Percentiles rank a stretch among this genome's conserved stretches.
phyloP scores from a whole-genome alignment of 331 rosid species.

The Stylosanthes scabra region DNA sequence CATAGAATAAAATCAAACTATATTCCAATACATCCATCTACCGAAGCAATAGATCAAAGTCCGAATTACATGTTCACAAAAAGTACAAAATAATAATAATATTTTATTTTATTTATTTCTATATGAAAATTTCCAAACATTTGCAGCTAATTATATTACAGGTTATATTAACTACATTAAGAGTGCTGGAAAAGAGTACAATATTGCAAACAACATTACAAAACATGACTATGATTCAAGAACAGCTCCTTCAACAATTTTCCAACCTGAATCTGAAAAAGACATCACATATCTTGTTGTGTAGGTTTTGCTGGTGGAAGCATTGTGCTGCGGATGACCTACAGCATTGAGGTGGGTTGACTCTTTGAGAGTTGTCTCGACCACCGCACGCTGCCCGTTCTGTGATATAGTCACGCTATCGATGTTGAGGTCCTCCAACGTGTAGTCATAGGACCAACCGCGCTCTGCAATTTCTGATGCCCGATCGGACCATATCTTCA shows the following conservation, averaged over 20 bases:
- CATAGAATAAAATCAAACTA: background rate
- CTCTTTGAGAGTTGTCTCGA: constrained; percentile 91
- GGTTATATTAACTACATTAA: background rate
- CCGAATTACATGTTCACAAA: background rate
- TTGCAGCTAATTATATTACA: constrained; percentile 29
- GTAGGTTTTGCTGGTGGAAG: constrained; percentile 75
- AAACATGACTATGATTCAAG: constrained; percentile 63
- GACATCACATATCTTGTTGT: constrained; percentile 90
- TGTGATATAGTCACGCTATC: constrained; percentile 86
- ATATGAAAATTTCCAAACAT: background rate
- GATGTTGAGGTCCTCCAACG: constrained; percentile 69
- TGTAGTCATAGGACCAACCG: constrained; percentile 84
- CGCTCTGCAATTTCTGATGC: constrained; percentile 87
- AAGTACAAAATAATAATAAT: too few relatives aligned
- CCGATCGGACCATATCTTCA: constrained; percentile 94
- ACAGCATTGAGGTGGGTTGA: constrained; percentile 67
- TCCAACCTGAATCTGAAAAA: constrained; percentile 78
- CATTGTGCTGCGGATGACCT: constrained; percentile 71
- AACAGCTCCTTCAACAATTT: constrained; percentile 89
- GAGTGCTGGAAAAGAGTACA: constrained; percentile 35
- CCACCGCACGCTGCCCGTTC: constrained; percentile 81
- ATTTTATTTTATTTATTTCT: constrained; percentile 4
- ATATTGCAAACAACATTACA: constrained; percentile 10
- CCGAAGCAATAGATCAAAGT: background rate
- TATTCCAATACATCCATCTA: background rate